Evolutionary conservation across 192 early-diverging fungal species (phyloP).

Genomic region (Rhizoclosmatium sp.): DNA sequence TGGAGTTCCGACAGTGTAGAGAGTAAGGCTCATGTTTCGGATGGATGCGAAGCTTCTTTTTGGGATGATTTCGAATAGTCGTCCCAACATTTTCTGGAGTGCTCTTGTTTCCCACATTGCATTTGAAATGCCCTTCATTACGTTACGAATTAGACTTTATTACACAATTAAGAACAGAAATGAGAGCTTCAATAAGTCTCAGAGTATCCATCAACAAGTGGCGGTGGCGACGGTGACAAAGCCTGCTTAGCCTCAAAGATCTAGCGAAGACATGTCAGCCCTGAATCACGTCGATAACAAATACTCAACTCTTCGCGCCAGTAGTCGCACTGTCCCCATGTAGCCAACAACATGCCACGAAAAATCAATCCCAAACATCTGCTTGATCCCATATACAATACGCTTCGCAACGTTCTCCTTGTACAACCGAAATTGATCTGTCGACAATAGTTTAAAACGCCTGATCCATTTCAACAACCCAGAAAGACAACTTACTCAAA

Average conservation of each 20-base stretch:
- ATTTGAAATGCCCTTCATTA: too few species aligned
- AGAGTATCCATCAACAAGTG: background rate
- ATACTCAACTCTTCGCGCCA: conserved; percentile 57
- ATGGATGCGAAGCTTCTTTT: too few species aligned
- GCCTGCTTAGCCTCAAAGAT: conserved; percentile 32
- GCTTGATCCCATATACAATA: conserved; percentile 82
- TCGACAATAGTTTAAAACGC: background rate
- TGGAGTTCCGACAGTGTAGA: conserved; percentile 58
- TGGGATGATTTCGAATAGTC: too few species aligned
- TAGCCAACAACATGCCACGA: conserved; percentile 73
- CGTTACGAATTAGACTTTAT: too few species aligned
- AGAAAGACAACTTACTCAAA: conserved; percentile 30
- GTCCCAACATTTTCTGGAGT: too few species aligned
- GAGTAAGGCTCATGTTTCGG: conserved; percentile 30
- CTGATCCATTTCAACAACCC: background rate
- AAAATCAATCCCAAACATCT: conserved; percentile 90
- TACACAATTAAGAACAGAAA: too few species aligned
- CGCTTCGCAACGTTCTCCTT: conserved; percentile 56
- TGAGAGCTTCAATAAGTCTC: too few species aligned
- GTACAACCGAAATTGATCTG: conserved; percentile 36
- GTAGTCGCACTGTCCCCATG: conserved; percentile 56
- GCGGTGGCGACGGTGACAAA: conserved; percentile 15
- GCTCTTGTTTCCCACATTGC: too few species aligned
- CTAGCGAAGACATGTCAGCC: background rate
- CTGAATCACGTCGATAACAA: background rate